Percentiles rank a stretch among this genome's conserved stretches.
These are phyloP conservation scores for Phialocephala sp. DNA, from an alignment of 2,329 filamentous ascomycete genomes.

Conservation along the genomic window DNA sequence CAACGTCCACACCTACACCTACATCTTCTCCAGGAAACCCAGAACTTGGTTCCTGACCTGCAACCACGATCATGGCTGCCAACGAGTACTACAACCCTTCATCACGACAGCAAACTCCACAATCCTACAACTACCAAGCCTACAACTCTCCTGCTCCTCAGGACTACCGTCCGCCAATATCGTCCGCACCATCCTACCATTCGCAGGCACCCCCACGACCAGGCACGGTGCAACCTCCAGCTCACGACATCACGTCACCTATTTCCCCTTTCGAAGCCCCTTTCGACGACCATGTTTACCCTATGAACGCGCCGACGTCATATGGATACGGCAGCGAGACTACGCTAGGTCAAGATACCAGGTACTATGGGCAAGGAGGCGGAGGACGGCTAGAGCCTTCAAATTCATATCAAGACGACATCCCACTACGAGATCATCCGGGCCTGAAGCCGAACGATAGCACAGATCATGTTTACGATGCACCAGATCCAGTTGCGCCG, in stretches of 20 bases:
- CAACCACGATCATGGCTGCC: not conserved
- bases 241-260: slow-evolving; percentile 29
- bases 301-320: slow-evolving; percentile 47
- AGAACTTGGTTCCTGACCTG: not conserved
- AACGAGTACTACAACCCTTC: slow-evolving; percentile 7
- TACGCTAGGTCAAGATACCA: slow-evolving; percentile 57
- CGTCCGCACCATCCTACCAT: slow-evolving; percentile 36
- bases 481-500: slow-evolving; percentile 44
- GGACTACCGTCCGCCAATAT: slow-evolving; percentile 20
- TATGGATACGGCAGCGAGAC: slow-evolving; percentile 43
- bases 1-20: not conserved
- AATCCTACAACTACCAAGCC: slow-evolving; percentile 21
- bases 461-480: slow-evolving; percentile 68
- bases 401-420: slow-evolving; percentile 53
- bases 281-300: slow-evolving; percentile 72
- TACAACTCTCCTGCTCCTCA: slow-evolving; percentile 25
- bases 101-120: slow-evolving; percentile 1
- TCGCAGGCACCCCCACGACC: slow-evolving; percentile 35
- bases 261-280: slow-evolving; percentile 68
- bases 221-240: slow-evolving; percentile 25
- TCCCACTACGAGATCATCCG: slow-evolving; percentile 60
- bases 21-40: not conserved
- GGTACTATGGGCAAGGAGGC: slow-evolving; percentile 58
- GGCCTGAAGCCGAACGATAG: slow-evolving; percentile 44
- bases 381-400: slow-evolving; percentile 46